Base-by-base conservation (phyloP, 2,329 filamentous ascomycete species). In the Metarhizium guizhouense region DNA sequence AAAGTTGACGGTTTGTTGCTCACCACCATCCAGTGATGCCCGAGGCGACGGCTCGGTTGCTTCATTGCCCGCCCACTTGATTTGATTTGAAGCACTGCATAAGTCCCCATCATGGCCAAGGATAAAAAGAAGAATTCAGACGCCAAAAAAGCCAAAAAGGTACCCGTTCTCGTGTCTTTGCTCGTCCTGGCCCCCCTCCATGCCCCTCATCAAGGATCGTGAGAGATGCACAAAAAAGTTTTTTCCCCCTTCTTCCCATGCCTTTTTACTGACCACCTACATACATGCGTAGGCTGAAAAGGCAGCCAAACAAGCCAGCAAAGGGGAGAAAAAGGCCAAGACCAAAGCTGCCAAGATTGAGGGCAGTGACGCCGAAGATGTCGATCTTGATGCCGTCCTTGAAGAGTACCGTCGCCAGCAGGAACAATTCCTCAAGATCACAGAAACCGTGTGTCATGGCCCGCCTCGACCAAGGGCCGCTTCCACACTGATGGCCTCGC, bases 401-500 rank as follows among this genome's bases (percentile, higher is more conserved):
- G 92, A 93, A 49, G 90, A 95, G 70, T 97, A 95, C 72, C 88
- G 88, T 62, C 89, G 88, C 68, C 87, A 91, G 72, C 94, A 99
- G 75, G 93, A 95, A 66, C 88, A 89, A 66, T 96, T 95, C 67
- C 82, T 94, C 64, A 96, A 96, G 72, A 84, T 99, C 64, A 96
- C 93, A 4, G 94, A 99, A 74, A 80, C 82, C 3, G 76, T 86
- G 29, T 82, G 80, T 47, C 81, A 84, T 29, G 81, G 76, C 3
- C 88, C 92, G 18, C 94, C 94, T 1, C 83, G 84, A 54, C 82
- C 91, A 25, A 84, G 94, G 53, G 84, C 88, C 25, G 93, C 91
- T 6, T 83, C 90, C 7, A 90, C 89, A 0, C 75, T 99, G 57
- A 80, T 96, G 62, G 90, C 90, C 20, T 93, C 88, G 43, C 94